Evolutionary conservation across 1,284 basidiomycete genomes (phyloP).

Genomic region (Leccinum pachyderme): DNA sequence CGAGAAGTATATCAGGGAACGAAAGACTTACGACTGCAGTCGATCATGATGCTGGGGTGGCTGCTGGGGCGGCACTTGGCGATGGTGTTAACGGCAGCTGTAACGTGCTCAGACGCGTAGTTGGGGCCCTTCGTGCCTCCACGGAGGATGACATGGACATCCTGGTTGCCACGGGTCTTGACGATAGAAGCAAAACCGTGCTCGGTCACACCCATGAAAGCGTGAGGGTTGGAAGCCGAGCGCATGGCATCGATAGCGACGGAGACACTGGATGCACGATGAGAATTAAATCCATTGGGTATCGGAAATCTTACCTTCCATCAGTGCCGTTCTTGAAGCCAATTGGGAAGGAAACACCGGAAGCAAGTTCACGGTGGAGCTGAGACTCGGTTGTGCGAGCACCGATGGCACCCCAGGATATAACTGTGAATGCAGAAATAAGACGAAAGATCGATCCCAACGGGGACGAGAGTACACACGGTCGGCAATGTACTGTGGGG

Average conservation of each 20-base stretch:
- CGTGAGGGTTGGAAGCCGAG: conserved; percentile 87
- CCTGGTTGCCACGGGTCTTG: conserved; percentile 89
- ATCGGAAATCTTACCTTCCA: conserved; percentile 61
- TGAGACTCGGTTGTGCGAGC: conserved; percentile 96
- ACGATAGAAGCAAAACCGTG: conserved; percentile 95
- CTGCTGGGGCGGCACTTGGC: conserved; percentile 62
- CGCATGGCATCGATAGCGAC: conserved; percentile 97
- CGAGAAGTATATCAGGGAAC: background rate
- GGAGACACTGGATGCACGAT: conserved; percentile 42
- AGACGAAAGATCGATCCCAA: background rate
- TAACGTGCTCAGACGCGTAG: conserved; percentile 74
- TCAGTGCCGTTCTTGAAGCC: conserved; percentile 99
- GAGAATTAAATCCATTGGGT: conserved; percentile 5
- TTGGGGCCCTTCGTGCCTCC: conserved; percentile 90
- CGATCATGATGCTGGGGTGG: conserved; percentile 81
- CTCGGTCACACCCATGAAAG: conserved; percentile 97
- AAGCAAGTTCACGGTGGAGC: conserved; percentile 89
- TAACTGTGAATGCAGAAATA: conserved; percentile 43
- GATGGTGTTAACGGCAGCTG: conserved; percentile 68
- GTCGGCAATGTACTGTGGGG: conserved; percentile 80
- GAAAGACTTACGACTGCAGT: conserved; percentile 67
- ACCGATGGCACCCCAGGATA: conserved; percentile 97
- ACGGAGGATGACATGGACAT: conserved; percentile 92
- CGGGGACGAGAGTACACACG: conserved; percentile 37
- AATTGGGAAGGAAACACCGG: conserved; percentile 87